These are phyloP conservation scores for Saccharomycopsis javanensis DNA, from an alignment of 805 yeast genomes.

Conservation along the genomic window DNA sequence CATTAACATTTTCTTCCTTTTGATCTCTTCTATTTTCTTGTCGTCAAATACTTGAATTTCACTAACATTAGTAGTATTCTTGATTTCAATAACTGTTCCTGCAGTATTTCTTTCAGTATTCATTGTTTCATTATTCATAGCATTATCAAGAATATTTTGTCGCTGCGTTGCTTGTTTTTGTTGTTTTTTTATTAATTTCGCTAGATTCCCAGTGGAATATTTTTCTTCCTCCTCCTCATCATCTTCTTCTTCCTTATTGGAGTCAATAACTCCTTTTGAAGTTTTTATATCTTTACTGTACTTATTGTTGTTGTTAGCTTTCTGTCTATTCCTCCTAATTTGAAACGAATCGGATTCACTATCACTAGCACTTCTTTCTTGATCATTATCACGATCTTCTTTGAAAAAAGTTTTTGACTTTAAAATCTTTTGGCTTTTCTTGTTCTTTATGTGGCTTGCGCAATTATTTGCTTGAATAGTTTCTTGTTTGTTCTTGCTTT, in stretches of 20 bases:
- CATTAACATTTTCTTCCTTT: background rate
- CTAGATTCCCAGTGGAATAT: background rate
- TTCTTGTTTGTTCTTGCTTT: background rate
- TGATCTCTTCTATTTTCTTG: background rate
- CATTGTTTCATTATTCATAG: background rate
- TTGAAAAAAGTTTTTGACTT: background rate
- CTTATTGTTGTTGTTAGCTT: background rate
- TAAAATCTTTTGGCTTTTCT: background rate
- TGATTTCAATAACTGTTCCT: background rate
- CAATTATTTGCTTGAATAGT: too few species aligned
- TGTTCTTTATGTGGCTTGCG: background rate
- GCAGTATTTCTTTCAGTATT: background rate
- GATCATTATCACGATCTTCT: background rate
- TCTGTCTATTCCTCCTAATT: background rate
- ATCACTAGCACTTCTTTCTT: background rate
- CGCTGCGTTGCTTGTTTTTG: background rate
- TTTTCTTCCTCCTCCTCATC: background rate
- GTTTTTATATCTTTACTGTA: background rate
- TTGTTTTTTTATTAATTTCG: background rate
- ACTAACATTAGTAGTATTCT: background rate
- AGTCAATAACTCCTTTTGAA: background rate
- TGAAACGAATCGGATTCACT: background rate
- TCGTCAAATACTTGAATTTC: background rate
- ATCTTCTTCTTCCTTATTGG: background rate
- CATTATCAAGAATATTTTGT: background rate